Evolutionary conservation across 2,329 filamentous ascomycete species (phyloP), one percentile per base, ranked within the genome.

Genomic region (Sporothrix inflata): DNA sequence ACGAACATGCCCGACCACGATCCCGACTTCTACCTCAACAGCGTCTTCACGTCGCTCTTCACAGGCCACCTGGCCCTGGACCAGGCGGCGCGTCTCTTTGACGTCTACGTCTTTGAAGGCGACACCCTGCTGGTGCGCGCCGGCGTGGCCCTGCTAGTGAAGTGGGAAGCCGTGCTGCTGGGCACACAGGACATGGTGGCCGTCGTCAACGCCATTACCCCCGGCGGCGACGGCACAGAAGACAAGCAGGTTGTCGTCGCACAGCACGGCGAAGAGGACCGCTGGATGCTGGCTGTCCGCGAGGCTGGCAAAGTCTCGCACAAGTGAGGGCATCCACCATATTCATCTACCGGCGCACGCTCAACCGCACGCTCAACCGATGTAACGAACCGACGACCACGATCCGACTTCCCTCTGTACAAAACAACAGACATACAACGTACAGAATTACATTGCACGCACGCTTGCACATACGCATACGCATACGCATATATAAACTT

Each of bases 51-150:
- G 6, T 85, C 84, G 19, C 82, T 94, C 6, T 92, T 93, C 78
- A 91, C 91, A 0, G 80, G 82, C 19, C 83, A 87, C 51, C 81
- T 93, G 4, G 86, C 87, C 8, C 85, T 94, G 19, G 92, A 94
- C 77, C 87, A 92, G 76, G 91, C 89, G 4, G 88, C 89, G 1
- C 84, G 93, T 1, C 81, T 96, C 14, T 95, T 92, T 92, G 93
- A 97, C 75, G 88, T 95, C 0, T 94, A 93, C 76, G 89, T 92
- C 3, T 94, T 97, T 75, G 93, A 97, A 78, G 92, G 92, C 34
- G 93, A 97, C 75, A 84, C 87, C 0, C 84, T 92, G 1, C 83
- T 94, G 0, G 87, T 95, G 7, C 84, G 92, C 0, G 91, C 91
- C 1, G 91, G 88, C 0, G 90, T 94, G 0, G 93, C 91, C 0